phyloP scores from a whole-genome alignment of 257 asterid species.

The Primulina huaijiensis region DNA sequence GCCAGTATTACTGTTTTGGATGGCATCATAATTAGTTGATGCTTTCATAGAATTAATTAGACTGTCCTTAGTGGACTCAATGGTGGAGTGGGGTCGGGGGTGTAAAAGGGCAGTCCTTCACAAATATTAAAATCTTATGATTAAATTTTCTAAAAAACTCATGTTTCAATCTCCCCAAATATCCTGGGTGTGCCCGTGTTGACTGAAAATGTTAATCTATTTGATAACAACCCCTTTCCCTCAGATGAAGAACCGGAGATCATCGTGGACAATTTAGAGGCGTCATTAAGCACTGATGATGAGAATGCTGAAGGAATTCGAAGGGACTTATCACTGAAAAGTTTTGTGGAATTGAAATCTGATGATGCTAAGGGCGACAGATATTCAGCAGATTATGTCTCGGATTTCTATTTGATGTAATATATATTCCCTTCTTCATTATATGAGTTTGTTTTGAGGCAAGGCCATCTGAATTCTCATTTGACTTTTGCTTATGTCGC shows the following conservation, averaged over 20 bases:
- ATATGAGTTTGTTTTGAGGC: background rate
- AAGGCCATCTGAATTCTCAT: slow-evolving; percentile 10
- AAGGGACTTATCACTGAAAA: slow-evolving; percentile 28
- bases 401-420: slow-evolving; percentile 71
- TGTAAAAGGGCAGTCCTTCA: background rate
- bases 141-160: background rate
- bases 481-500: slow-evolving; percentile 30
- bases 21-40: background rate
- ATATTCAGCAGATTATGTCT: slow-evolving; percentile 41
- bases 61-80: background rate
- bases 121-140: background rate
- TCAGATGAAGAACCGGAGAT: slow-evolving; percentile 42
- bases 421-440: slow-evolving; percentile 5
- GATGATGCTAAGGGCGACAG: slow-evolving; percentile 24
- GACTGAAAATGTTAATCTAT: background rate
- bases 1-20: background rate
- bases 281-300: slow-evolving; percentile 23
- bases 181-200: background rate
- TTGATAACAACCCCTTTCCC: background rate
- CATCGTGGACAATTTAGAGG: slow-evolving; percentile 27
- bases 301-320: slow-evolving; percentile 27
- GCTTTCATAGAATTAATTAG: slow-evolving; percentile 5
- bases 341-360: slow-evolving; percentile 34
- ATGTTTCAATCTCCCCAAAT: background rate
- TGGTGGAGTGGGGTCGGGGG: background rate